Evolutionary conservation across 179 eudicot species (phyloP).

Genomic region (Silene vulgaris): DNA sequence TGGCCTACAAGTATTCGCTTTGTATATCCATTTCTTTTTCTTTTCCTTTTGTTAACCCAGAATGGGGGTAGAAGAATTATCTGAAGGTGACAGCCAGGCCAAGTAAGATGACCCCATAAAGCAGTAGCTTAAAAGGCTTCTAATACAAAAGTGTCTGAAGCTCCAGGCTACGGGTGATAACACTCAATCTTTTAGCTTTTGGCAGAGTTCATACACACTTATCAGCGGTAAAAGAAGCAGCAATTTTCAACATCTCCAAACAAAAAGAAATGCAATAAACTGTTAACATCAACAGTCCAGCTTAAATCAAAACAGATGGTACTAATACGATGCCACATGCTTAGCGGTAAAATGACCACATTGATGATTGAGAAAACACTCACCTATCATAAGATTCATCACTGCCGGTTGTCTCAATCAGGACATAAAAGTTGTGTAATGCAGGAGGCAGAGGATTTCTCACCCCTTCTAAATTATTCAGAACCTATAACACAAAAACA

Average conservation of each 20-base stretch:
- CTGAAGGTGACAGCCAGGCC: neutral
- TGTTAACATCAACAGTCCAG: neutral
- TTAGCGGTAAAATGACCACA: neutral
- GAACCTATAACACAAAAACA: constrained; percentile 50
- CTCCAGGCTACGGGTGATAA: neutral
- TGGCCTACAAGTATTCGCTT: neutral
- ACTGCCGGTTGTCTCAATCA: constrained; percentile 97
- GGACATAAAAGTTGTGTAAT: constrained; percentile 70
- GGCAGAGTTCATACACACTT: neutral
- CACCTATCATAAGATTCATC: constrained; percentile 83
- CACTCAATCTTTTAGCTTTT: neutral
- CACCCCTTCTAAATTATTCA: constrained; percentile 67
- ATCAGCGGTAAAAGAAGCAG: neutral
- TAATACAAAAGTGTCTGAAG: neutral
- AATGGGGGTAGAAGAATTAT: neutral
- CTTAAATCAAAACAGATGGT: neutral
- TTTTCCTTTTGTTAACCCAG: neutral
- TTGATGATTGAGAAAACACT: constrained; percentile 22
- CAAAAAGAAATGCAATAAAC: neutral
- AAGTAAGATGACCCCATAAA: neutral
- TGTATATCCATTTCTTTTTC: neutral
- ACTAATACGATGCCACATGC: neutral
- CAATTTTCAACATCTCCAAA: neutral
- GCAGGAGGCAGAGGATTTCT: constrained; percentile 83
- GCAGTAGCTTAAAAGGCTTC: constrained; percentile 1